Base-by-base conservation (phyloP, 1,139 yeast genomes). In the Casaregolazyma suthepensis region DNA sequence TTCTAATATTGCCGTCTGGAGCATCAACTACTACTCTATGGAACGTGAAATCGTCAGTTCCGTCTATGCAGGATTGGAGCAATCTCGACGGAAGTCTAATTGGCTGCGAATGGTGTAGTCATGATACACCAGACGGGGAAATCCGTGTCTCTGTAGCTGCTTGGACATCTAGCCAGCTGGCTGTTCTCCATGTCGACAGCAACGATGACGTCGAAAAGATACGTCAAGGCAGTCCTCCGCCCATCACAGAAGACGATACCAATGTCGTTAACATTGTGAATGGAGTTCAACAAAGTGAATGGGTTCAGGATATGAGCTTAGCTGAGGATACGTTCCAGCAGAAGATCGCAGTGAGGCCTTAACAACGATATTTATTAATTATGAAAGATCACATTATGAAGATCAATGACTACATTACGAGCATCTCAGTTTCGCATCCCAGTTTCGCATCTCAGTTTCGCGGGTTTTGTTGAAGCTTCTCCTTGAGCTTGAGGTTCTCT, bases 401-500 rank as follows among this genome's bases (percentile, higher is more conserved):
- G 19, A 19, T 12, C 9, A 3, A 19, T 15, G 17, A 5, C 42
- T 12, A 29, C 15, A 42, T n/a, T n/a, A n/a, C n/a, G n/a, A n/a
- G n/a, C n/a, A n/a, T n/a, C n/a, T n/a, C n/a, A n/a, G n/a, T n/a
- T n/a, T n/a, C n/a, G n/a, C n/a, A n/a, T n/a, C n/a, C n/a, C n/a
- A n/a, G n/a, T n/a, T n/a, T n/a, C n/a, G n/a, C n/a, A 18, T 22
- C 13, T 12, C 26, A 22, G n/a, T 38, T 42, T 20, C 26, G 31
- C 23, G n/a, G n/a, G 48, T 44, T 26, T 7, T 29, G 26, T 40
- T 54, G 48, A 17, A 52, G 38, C 38, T 49, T 44, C n/a, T 50
- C 56, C 55, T 52, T 57, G 50, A 60, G 54, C 50, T 46, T 46
- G 13, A 54, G 60, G 59, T 77, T 79, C 60, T 82, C 82, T 46